Conservation (phyloP, 257 asterid genomes). For the Ajuga chamaepitys region DNA sequence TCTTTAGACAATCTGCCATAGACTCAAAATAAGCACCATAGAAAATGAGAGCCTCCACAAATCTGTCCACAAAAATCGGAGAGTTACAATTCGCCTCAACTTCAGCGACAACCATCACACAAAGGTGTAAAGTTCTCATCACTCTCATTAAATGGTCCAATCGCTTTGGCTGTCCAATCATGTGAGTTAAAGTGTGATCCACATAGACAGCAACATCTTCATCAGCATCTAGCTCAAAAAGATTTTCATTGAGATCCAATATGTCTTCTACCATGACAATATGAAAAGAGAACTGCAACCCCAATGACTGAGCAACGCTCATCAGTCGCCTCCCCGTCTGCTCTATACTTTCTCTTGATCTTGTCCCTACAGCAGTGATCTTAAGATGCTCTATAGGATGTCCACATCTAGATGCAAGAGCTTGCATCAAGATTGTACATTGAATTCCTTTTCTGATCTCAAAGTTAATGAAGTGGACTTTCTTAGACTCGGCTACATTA, state of each 20-base stretch:
- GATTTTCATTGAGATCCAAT: slow-evolving; percentile 20
- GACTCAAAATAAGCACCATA: slow-evolving; percentile 42
- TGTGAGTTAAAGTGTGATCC: slow-evolving; percentile 21
- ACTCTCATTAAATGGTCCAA: slow-evolving; percentile 35
- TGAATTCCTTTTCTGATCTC: slow-evolving; percentile 48
- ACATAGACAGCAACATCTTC: slow-evolving; percentile 41
- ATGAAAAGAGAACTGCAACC: slow-evolving; percentile 31
- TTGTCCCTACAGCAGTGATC: slow-evolving; percentile 47
- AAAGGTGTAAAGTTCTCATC: slow-evolving; percentile 21
- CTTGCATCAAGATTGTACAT: slow-evolving; percentile 56
- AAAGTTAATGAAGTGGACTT: slow-evolving; percentile 47
- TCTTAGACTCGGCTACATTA: slow-evolving; percentile 28
- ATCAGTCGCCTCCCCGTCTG: slow-evolving; percentile 33
- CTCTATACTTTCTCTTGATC: slow-evolving; percentile 28
- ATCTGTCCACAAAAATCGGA: slow-evolving; percentile 39
- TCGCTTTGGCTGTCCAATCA: slow-evolving; percentile 29
- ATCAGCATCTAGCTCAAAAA: slow-evolving; percentile 21
- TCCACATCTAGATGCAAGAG: slow-evolving; percentile 30
- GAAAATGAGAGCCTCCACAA: slow-evolving; percentile 41
- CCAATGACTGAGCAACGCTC: slow-evolving; percentile 43
- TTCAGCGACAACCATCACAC: slow-evolving; percentile 38
- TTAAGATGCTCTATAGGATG: slow-evolving; percentile 34
- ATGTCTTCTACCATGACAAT: slow-evolving; percentile 41
- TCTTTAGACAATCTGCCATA: slow-evolving; percentile 38
- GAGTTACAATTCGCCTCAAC: slow-evolving; percentile 47